phyloP scores from a whole-genome alignment of 2,329 filamentous ascomycete genomes.

The Ceratocystis cubensis region DNA sequence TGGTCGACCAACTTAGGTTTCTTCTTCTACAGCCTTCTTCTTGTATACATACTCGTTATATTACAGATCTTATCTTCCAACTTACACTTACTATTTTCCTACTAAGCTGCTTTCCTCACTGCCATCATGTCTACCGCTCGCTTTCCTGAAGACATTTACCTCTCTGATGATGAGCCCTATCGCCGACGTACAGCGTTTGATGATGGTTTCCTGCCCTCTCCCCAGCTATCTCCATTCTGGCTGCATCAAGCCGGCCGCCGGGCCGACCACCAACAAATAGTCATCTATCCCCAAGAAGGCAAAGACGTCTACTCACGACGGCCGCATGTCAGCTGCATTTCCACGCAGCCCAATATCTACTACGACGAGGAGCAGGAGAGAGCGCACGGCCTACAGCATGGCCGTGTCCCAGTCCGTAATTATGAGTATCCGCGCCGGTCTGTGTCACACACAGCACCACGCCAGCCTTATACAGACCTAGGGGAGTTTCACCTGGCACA shows the following conservation, averaged over 20 bases:
- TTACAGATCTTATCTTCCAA: neutral
- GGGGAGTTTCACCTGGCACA: neutral
- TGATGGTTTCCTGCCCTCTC: neutral
- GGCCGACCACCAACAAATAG: neutral
- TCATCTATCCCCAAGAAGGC: neutral
- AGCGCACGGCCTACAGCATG: neutral
- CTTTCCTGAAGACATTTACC: neutral
- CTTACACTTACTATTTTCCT: neutral
- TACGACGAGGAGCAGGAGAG: neutral
- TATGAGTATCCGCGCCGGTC: neutral
- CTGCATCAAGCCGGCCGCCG: neutral
- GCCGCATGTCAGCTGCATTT: neutral
- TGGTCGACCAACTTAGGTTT: neutral
- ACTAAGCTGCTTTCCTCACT: neutral
- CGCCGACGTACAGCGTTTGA: neutral
- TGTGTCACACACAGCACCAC: neutral
- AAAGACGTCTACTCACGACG: neutral
- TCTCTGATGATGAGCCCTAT: neutral
- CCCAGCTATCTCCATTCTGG: neutral
- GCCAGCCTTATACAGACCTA: neutral
- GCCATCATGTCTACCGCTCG: neutral
- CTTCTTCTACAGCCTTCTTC: neutral
- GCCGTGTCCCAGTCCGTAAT: neutral
- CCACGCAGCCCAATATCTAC: neutral
- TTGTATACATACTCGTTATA: neutral